These are phyloP conservation scores for Gloeopeniophorella convolvens DNA, from an alignment of 768 basidiomycete genomes.

Conservation along the genomic window DNA sequence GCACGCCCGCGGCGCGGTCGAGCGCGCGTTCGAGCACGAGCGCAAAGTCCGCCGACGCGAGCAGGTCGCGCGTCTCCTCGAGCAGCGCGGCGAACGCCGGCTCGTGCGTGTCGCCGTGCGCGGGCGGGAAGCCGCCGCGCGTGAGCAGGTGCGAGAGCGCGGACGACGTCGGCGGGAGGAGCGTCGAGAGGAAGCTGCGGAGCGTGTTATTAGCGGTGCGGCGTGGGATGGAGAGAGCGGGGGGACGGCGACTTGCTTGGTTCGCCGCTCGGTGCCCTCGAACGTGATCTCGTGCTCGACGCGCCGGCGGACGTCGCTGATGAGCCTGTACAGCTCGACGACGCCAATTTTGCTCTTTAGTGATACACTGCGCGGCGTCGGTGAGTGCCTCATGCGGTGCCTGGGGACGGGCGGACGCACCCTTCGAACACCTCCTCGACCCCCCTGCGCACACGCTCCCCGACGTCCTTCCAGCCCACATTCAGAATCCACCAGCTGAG, in stretches of 20 bases:
- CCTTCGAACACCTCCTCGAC: slow-evolving; percentile 82
- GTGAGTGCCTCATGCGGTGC: neutral
- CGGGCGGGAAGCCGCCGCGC: slow-evolving; percentile 48
- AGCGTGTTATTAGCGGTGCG: no score
- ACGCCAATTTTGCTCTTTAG: slow-evolving; percentile 69
- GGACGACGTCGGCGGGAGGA: slow-evolving; percentile 70
- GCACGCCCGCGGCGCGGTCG: slow-evolving; percentile 56
- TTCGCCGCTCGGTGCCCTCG: slow-evolving; percentile 50
- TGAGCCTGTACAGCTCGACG: slow-evolving; percentile 59
- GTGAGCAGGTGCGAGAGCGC: slow-evolving; percentile 62
- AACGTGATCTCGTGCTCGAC: slow-evolving; percentile 69
- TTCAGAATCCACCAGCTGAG: slow-evolving; percentile 92
- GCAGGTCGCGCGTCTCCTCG: slow-evolving; percentile 55
- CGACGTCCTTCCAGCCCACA: slow-evolving; percentile 86
- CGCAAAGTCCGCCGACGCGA: slow-evolving; percentile 65
- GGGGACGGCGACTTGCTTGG: slow-evolving; percentile 36
- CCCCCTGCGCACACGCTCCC: slow-evolving; percentile 59
- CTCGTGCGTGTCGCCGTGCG: slow-evolving; percentile 33
- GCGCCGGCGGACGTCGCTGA: slow-evolving; percentile 67
- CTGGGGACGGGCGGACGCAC: slow-evolving; percentile 37
- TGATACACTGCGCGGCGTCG: slow-evolving; percentile 53
- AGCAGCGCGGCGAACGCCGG: slow-evolving; percentile 58
- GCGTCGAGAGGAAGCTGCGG: slow-evolving; percentile 60
- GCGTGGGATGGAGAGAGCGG: neutral
- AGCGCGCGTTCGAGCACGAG: slow-evolving; percentile 67